A percentile compares a stretch with the other conserved stretches of the same genome.
These are phyloP conservation scores for Plasmodium adleri DNA, from an alignment of 169 alveolate genomes.

Conservation along the genomic window DNA sequence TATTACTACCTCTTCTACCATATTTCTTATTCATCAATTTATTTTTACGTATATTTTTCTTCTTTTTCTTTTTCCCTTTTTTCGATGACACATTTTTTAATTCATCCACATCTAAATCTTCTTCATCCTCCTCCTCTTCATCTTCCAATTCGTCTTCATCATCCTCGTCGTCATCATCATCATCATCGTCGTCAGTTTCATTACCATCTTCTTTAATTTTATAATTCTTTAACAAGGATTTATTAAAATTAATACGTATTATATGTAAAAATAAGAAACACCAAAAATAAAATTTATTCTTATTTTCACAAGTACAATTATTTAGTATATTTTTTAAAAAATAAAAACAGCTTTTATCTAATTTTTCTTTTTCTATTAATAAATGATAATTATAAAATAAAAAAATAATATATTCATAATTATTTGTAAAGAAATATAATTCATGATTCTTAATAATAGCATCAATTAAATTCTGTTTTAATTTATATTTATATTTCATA, in stretches of 20 bases:
- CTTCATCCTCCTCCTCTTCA: background rate
- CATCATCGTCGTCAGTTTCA: background rate
- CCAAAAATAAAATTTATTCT: slow-evolving; percentile 69
- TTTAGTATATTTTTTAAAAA: slow-evolving; percentile 22
- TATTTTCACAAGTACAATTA: slow-evolving; percentile 33
- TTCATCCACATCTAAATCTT: background rate
- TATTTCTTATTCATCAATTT: too few species aligned
- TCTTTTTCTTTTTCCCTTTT: too few species aligned
- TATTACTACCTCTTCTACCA: too few species aligned
- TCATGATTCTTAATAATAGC: slow-evolving; percentile 50
- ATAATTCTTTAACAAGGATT: background rate
- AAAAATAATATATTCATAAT: slow-evolving; percentile 43
- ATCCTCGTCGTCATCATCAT: slow-evolving; percentile 2
- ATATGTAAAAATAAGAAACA: slow-evolving; percentile 30
- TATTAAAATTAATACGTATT: slow-evolving; percentile 33
- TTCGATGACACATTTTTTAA: too few species aligned
- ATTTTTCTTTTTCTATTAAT: slow-evolving; percentile 7
- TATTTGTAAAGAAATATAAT: slow-evolving; percentile 31
- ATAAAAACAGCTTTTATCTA: slow-evolving; percentile 17
- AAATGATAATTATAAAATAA: slow-evolving; percentile 61
- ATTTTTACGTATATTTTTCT: too few species aligned
- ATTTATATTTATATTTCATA: slow-evolving; percentile 15
- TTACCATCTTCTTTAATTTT: background rate
- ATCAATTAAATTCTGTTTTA: slow-evolving; percentile 28
- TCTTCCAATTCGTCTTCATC: background rate